Conservation (phyloP, 345 rosid species). For the Eucalyptus pumila region DNA sequence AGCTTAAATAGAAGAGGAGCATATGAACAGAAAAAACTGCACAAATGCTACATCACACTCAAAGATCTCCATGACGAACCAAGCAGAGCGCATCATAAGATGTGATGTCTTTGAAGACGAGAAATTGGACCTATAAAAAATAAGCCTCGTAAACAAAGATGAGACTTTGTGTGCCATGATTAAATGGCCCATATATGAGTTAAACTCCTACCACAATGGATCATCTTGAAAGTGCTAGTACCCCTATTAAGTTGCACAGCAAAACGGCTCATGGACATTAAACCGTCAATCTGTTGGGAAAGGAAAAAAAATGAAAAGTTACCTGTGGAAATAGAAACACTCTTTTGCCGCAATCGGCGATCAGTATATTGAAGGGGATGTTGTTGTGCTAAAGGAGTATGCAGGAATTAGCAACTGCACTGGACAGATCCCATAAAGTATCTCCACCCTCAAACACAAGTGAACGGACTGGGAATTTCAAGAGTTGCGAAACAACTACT, state of each 20-base stretch:
- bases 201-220: not conserved
- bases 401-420: slow-evolving; percentile 25
- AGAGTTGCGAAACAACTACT: slow-evolving; percentile 15
- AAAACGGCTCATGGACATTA: not conserved
- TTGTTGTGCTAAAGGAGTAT: slow-evolving; percentile 26
- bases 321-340: slow-evolving; percentile 28
- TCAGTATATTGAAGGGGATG: slow-evolving; percentile 32
- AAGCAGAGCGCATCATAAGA: not conserved
- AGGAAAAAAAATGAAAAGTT: not conserved
- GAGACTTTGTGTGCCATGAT: not conserved
- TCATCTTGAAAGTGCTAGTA: not conserved
- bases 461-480: slow-evolving; percentile 34
- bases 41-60: not conserved
- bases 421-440: slow-evolving; percentile 9
- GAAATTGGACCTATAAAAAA: not conserved
- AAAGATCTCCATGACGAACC: not conserved
- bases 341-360: slow-evolving; percentile 26
- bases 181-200: not conserved
- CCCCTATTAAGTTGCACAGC: not conserved
- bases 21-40: not conserved
- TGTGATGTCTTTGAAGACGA: not conserved
- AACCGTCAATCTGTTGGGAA: not conserved
- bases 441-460: slow-evolving; percentile 22
- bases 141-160: not conserved
- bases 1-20: not conserved